Base-by-base conservation (phyloP, 1,139 yeast genomes). In the Yamadazyma kanchanaburiensis region DNA sequence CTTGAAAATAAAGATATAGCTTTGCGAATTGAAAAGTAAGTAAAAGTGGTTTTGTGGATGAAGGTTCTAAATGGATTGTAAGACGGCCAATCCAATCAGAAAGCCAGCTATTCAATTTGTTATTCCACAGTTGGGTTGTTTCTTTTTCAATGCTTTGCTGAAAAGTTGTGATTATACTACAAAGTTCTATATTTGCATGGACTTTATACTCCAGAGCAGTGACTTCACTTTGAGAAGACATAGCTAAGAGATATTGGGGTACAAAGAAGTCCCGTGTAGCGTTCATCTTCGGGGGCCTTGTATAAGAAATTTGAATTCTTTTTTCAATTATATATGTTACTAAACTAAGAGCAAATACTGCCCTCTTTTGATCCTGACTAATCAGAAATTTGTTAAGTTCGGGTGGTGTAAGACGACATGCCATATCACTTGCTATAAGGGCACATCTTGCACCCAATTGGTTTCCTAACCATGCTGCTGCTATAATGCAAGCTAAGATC, bases 391-490 rank as follows among this genome's bases (percentile, higher is more conserved):
- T 22, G 3, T 34, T 35, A 6, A 34, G 17, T 4, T 26, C 24
- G 15, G 27, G 35, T 9, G 37, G 37, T 26, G 28, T 34, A 17
- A 34, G 26, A 19, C 37, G 21, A 6, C 37, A 35, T 10, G 37
- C 35, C 15, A 34, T 24, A 28, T 34, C 37, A 32, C 35, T 28
- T 10, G 33, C 35, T 17, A 34, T 34, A 7, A 34, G 18, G 15
- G 31, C 30, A 28, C 37, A 34, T 24, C 32, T 25, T 2, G 30
- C 35, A 6, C 37, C 37, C 11, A 32, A 16, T 11, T 32, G 33
- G 26, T 34, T 32, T 6, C 37, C 35, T 10, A 34, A 15, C 37
- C 37, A 34, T 8, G 37, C 30, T 7, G 37, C 28, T 3, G 37
- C 32, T 15, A 34, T 31, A 5, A 34, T 34, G 22, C 35, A 32